Base-by-base conservation (phyloP, 2,329 filamentous ascomycete species). In the Pleurostoma richardsiae region DNA sequence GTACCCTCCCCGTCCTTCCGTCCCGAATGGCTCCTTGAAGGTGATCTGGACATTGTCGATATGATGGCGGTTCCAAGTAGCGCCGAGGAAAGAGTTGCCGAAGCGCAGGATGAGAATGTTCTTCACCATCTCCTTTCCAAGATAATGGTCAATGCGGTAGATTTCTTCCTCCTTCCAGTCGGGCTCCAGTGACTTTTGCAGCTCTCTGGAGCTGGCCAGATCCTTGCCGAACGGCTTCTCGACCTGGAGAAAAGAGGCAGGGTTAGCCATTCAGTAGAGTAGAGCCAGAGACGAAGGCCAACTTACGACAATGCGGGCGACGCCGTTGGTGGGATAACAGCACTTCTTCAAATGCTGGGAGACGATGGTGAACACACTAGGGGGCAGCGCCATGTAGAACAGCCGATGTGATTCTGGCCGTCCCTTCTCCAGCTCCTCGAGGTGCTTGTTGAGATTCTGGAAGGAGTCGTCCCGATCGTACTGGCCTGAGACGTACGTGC, bases 91-190 rank as follows among this genome's bases (percentile, higher is more conserved):
- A 57, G 95, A 91, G 76, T 99, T 99, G 59, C 94, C 95, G 66
- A 99, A 99, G 65, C 95, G 83, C 56, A 99, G 82, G 59, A 99
- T 96, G 56, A 99, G 80, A 58, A 99, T 95, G 74, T 99, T 99
- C 84, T 99, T 99, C 62, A 99, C 94, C 94, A 99, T 99, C 74
- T 99, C 94, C 80, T 99, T 99, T 61, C 95, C 95, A 42, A 99
- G 83, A 71, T 99, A 99, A 75, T 99, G 94, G 69, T 99, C 94
- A 62, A 99, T 99, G 64, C 94, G 90, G 84, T 95, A 99, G 57
- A 99, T 85, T 74, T 99, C 94, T 45, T 97, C 92, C 72, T 99
- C 95, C 64, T 88, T 94, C 95, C 94, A 99, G 73, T 99, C 90
- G 40, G 94, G 94, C 65, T 92, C 89, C 53, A 99, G 82, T 6